These are phyloP conservation scores for Ascocoryne sarcoides DNA, from an alignment of 2,329 filamentous ascomycete genomes.

Conservation along the genomic window DNA sequence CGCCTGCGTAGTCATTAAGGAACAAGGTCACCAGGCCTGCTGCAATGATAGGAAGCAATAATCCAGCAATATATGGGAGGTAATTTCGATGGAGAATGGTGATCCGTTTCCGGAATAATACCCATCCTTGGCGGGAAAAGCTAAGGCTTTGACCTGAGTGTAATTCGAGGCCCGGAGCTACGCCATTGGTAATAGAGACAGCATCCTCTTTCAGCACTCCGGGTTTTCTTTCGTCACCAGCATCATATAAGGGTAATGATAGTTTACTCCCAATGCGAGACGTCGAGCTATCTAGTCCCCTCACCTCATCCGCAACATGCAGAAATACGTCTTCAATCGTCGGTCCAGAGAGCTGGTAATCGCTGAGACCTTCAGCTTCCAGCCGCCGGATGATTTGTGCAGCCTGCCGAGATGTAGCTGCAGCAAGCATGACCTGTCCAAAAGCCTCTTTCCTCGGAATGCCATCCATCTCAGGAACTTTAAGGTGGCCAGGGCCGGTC, in stretches of 20 bases:
- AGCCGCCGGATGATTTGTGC: constrained; percentile 62
- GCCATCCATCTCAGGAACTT: constrained; percentile 42
- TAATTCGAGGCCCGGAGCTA: constrained; percentile 38
- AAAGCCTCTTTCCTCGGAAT: constrained; percentile 51
- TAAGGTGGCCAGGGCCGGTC: constrained; percentile 42
- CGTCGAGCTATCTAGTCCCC: constrained; percentile 38
- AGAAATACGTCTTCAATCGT: constrained; percentile 92
- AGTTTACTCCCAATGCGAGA: constrained; percentile 7
- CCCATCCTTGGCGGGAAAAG: constrained; percentile 59
- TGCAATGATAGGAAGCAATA: constrained; percentile 70
- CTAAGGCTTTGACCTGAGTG: constrained; percentile 62
- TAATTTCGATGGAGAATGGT: constrained; percentile 73
- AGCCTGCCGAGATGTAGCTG: constrained; percentile 60
- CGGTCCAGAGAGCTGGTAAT: constrained; percentile 81
- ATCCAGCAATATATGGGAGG: constrained; percentile 64
- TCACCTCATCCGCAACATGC: constrained; percentile 72
- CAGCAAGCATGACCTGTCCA: constrained; percentile 65
- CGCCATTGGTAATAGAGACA: constrained; percentile 4
- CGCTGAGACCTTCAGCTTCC: constrained; percentile 56
- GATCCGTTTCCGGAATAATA: constrained; percentile 69
- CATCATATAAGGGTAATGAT: constrained; percentile 3
- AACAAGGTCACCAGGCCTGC: constrained; percentile 74
- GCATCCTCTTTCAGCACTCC: constrained; percentile 23
- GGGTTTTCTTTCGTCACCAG: constrained; percentile 1
- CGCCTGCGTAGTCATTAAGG: constrained; percentile 46